Conservation (phyloP, 169 alveolate species). For the Plasmodium malariae region DNA sequence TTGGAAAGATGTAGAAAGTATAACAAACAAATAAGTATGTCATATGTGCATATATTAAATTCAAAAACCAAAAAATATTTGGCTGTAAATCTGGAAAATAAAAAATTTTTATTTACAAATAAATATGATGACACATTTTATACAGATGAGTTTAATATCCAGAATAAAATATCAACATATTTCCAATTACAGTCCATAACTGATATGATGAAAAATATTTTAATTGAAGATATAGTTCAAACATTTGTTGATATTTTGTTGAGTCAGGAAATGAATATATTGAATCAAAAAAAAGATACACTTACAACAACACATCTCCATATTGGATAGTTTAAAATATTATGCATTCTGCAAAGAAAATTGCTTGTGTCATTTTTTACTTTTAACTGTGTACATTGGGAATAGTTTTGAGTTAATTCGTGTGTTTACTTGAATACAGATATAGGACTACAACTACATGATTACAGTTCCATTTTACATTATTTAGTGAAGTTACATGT, state of each 20-base stretch:
- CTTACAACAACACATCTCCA: too few species aligned
- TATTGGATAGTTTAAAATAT: too few species aligned
- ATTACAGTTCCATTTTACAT: too few species aligned
- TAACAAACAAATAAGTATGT: slow-evolving; percentile 39
- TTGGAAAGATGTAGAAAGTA: slow-evolving; percentile 52
- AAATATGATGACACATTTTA: slow-evolving; percentile 49
- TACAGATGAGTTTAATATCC: slow-evolving; percentile 6
- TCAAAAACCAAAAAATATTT: slow-evolving; percentile 39
- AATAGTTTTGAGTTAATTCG: too few species aligned
- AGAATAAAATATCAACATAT: slow-evolving; percentile 33
- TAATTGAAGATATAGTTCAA: slow-evolving; percentile 40
- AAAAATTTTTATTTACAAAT: slow-evolving; percentile 16
- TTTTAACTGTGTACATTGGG: too few species aligned
- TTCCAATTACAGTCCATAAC: slow-evolving; percentile 59
- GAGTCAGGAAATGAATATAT: not conserved
- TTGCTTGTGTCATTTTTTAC: too few species aligned
- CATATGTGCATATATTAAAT: slow-evolving; percentile 59
- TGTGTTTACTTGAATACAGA: too few species aligned
- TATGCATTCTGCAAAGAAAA: too few species aligned
- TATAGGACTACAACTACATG: too few species aligned
- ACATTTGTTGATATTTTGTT: slow-evolving; percentile 11
- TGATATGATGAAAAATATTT: slow-evolving; percentile 53
- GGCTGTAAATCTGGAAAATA: slow-evolving; percentile 37
- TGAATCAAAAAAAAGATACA: too few species aligned
- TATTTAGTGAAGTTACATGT: too few species aligned